Percentiles rank a stretch among this genome's conserved stretches.
phyloP scores from a whole-genome alignment of 2,329 filamentous ascomycete species.

The Exophiala sp. region DNA sequence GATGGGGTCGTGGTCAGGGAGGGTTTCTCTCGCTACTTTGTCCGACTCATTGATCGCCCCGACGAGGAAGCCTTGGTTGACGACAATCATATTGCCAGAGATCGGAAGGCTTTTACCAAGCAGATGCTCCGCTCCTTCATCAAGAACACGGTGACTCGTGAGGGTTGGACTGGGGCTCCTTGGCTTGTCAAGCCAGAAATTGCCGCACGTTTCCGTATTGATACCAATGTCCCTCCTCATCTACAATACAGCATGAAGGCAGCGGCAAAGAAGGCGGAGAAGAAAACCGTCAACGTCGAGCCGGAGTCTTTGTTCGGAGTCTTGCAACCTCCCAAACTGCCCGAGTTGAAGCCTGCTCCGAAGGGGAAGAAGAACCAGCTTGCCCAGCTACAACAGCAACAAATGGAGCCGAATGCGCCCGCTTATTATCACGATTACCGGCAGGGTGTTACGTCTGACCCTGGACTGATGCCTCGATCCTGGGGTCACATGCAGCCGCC shows the following conservation, averaged over 20 bases:
- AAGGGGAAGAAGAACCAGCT: slow-evolving; percentile 48
- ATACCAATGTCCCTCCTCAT: slow-evolving; percentile 76
- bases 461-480: slow-evolving; percentile 33
- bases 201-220: slow-evolving; percentile 76
- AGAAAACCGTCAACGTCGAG: slow-evolving; percentile 56
- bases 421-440: slow-evolving; percentile 50
- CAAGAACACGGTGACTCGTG: slow-evolving; percentile 85
- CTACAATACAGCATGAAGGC: slow-evolving; percentile 74
- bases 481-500: slow-evolving; percentile 21
- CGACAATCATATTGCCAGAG: slow-evolving; percentile 74
- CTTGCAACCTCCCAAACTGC: slow-evolving; percentile 51
- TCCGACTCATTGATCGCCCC: slow-evolving; percentile 62
- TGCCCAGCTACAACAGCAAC: slow-evolving; percentile 11
- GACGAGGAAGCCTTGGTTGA: slow-evolving; percentile 76
- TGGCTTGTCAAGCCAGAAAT: slow-evolving; percentile 89
- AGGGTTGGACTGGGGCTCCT: slow-evolving; percentile 91
- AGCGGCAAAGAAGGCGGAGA: slow-evolving; percentile 68
- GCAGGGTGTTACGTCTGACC: slow-evolving; percentile 41
- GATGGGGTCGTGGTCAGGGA: slow-evolving; percentile 63
- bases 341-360: slow-evolving; percentile 66
- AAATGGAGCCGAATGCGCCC: slow-evolving; percentile 42
- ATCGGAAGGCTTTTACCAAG: slow-evolving; percentile 90
- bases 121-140: slow-evolving; percentile 89
- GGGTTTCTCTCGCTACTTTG: slow-evolving; percentile 73
- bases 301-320: slow-evolving; percentile 49